Conservation (phyloP, 208 protist species). For the Crithidia sp. region DNA sequence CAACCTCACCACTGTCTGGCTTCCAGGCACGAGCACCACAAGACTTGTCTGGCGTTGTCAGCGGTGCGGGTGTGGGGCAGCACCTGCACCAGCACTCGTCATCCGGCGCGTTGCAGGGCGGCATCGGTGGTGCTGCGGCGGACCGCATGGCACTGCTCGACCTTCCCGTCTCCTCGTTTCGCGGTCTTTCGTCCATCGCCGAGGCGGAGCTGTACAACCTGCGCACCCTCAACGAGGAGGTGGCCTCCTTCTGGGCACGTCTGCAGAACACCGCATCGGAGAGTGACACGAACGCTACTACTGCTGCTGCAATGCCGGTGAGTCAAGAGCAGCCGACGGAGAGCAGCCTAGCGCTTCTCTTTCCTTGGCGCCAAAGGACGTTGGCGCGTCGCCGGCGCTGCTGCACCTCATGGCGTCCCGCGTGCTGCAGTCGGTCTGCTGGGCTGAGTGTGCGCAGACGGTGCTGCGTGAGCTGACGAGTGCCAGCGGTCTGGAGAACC, state of each 20-base stretch:
- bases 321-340: background rate
- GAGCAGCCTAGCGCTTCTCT: slow-evolving; percentile 1
- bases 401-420: slow-evolving; percentile 27
- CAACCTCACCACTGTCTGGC: background rate
- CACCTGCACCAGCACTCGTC: no score
- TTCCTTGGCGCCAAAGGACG: background rate
- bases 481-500: slow-evolving; percentile 21
- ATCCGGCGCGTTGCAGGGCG: no score
- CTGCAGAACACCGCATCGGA: slow-evolving; percentile 16
- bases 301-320: background rate
- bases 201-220: slow-evolving; percentile 31
- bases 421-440: slow-evolving; percentile 33
- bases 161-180: slow-evolving; percentile 26
- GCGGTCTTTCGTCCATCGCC: slow-evolving; percentile 23
- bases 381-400: slow-evolving; percentile 11
- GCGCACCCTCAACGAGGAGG: slow-evolving; percentile 15
- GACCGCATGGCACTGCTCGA: background rate
- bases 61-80: background rate
- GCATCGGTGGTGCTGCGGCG: background rate
- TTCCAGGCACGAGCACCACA: background rate
- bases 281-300: background rate
- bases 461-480: slow-evolving; percentile 35
- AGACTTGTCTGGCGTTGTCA: background rate
- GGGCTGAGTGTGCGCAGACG: slow-evolving; percentile 34
- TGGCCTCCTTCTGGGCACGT: slow-evolving; percentile 29